Evolutionary conservation across 2,329 filamentous ascomycete species (phyloP), one percentile per base, ranked within the genome.

Genomic region (Fusarium subglutinans): DNA sequence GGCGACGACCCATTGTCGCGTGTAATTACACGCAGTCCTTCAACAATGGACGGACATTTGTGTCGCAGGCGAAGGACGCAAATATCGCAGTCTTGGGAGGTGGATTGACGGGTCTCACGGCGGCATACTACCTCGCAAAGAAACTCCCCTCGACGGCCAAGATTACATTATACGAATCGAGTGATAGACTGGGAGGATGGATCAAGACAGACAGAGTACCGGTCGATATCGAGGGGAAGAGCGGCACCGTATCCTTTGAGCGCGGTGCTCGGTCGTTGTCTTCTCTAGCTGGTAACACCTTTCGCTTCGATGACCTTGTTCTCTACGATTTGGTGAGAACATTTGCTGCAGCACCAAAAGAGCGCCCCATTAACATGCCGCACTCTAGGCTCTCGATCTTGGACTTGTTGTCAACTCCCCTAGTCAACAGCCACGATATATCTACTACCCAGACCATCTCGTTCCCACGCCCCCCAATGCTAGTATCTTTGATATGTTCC

Each of bases 361-460:
- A 50, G 14, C 54, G 38, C 26, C 35, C 33, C 55, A 30, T 73
- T 79, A 44, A 78, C 73, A 56, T 24, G 22, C 33, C 12, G 40
- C 13, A 78, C 70, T 64, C 78, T 72, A 83, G 82, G 78, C 76
- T 22, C 78, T 82, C 48, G 81, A 83, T 62, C 79, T 83, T 35
- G 82, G 82, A 41, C 81, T 83, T 67, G 63, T 70, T n/a, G 77
- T 90, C 86, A 51, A 82, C 82, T 86, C 88, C 83, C 87, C 59
- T 86, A 87, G 60, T 86, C 79, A 77, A 47, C 71, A 76, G 56
- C 76, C 80, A 20, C 92, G 95, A 70, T 98, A 92, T 82, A 86
- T 98, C 68, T 98, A 96, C 87, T 97, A 97, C 79, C 94, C 94
- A 5, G 93, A 98, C 80, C 93, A 91, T 78, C 88, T 84, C 40